Base-by-base conservation (phyloP, 2,329 filamentous ascomycete genomes). In the Immersiporthe knoxdaviesiana region DNA sequence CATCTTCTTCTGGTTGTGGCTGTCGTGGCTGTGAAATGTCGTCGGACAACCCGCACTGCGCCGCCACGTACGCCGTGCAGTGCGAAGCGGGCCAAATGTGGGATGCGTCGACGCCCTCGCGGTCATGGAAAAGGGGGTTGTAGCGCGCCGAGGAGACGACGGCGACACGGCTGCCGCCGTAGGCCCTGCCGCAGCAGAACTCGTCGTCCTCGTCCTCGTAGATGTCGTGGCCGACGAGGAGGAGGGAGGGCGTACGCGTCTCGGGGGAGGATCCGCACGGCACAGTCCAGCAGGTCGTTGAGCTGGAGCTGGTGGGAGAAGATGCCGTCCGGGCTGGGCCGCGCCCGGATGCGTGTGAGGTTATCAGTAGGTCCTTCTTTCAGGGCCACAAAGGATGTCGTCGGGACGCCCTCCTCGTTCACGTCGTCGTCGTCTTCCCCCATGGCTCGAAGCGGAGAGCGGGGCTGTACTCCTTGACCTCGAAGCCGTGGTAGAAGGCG, bases 11-110 rank as follows among this genome's bases (percentile, higher is more conserved):
- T 47, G 44, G 18, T n/a, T 6, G 16, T 27, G 71, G 68, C 37
- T 10, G 21, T 27, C 70, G 68, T 58, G 73, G 24, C n/a, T 7
- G 44, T 11, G 18, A 6, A 2, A 37, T 10, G 1, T 41, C 16
- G 1, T 41, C n/a, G 3, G 58, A 18, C 18, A 59, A 50, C 65
- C n/a, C 72, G 69, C 81, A 84, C 8, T 81, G 71, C 0, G 68
- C 68, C 2, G 84, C 78, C 0, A 89, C 77, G 70, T 85, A 90
- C 0, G 72, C 72, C 50, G 78, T 79, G 73, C 89, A 92, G 76
- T 92, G 90, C 7, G 85, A 87, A 4, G 84, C 81, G 0, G 90
- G 90, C 90, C 90, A 92, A 71, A 84, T 83, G 76, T 92, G 90
- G 1, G 75, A 74, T 21, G 77, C 73, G 52, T 88, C 80, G 4